A percentile compares a stretch with the other conserved stretches of the same genome.
phyloP scores from a whole-genome alignment of 768 basidiomycete species.

The Inosperma sp. region DNA sequence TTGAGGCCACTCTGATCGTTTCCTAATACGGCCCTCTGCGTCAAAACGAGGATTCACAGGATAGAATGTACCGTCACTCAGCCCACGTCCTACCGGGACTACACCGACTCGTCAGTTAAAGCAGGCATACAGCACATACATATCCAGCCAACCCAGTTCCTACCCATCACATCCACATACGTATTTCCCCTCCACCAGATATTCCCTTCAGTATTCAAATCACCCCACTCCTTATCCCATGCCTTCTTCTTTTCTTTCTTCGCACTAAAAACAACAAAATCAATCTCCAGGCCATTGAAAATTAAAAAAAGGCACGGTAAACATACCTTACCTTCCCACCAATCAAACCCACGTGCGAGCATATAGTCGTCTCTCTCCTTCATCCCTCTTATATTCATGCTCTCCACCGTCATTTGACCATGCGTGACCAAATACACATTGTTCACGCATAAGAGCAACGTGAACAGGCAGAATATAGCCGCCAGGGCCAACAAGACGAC shows the following conservation, averaged over 20 bases:
- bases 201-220: conserved; percentile 68
- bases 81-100: conserved; percentile 50
- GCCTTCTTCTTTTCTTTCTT: conserved; percentile 40
- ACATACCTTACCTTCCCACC: conserved; percentile 53
- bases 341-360: conserved; percentile 48
- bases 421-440: conserved; percentile 58
- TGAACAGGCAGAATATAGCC: conserved; percentile 72
- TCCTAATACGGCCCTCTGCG: conserved; percentile 58
- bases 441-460: conserved; percentile 45
- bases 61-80: conserved; percentile 58
- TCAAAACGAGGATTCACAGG: conserved; percentile 73
- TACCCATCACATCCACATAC: conserved; percentile 72
- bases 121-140: conserved; percentile 53
- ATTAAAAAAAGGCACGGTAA: background rate
- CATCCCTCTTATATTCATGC: conserved; percentile 53
- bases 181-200: conserved; percentile 78
- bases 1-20: conserved; percentile 66
- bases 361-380: conserved; percentile 56
- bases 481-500: conserved; percentile 72
- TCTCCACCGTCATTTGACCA: conserved; percentile 80
- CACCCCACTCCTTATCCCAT: conserved; percentile 85
- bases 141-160: conserved; percentile 64
- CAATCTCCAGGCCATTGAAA: conserved; percentile 2
- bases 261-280: conserved; percentile 34
- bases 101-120: conserved; percentile 5